Evolutionary conservation across 345 rosid genomes (phyloP).

Genomic region (Brassica nigra): DNA sequence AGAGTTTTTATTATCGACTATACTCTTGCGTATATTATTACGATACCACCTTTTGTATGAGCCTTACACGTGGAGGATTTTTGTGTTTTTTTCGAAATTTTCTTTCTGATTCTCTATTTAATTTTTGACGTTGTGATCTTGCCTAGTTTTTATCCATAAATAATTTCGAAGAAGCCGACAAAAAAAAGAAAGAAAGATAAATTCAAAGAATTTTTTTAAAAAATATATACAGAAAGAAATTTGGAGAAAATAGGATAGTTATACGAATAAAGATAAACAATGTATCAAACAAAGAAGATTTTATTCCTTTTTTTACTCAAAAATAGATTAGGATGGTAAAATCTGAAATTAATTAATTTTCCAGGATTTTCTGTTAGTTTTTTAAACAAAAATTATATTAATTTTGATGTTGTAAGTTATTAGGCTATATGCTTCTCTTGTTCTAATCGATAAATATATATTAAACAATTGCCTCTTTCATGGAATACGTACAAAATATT

Average conservation of each 20-base stretch:
- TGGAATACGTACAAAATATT: neutral
- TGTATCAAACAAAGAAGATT: neutral
- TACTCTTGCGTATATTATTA: conserved; percentile 4
- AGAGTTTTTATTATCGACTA: neutral
- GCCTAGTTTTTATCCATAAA: neutral
- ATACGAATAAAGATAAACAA: neutral
- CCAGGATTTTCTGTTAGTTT: neutral
- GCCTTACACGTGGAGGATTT: conserved; percentile 24
- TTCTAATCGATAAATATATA: neutral
- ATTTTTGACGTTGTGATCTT: neutral
- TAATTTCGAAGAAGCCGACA: neutral
- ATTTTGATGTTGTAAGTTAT: neutral
- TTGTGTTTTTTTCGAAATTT: neutral
- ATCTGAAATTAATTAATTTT: neutral
- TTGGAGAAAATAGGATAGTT: neutral
- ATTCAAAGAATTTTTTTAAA: neutral
- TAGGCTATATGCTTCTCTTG: neutral
- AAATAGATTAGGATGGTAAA: neutral
- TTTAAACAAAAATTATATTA: neutral
- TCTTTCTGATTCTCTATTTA: neutral
- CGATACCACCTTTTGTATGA: neutral
- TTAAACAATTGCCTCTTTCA: neutral
- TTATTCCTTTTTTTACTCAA: neutral
- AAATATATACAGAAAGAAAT: neutral
- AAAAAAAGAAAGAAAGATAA: neutral